Base-by-base conservation (phyloP, 768 basidiomycete genomes). In the Lyophyllum shimeji region DNA sequence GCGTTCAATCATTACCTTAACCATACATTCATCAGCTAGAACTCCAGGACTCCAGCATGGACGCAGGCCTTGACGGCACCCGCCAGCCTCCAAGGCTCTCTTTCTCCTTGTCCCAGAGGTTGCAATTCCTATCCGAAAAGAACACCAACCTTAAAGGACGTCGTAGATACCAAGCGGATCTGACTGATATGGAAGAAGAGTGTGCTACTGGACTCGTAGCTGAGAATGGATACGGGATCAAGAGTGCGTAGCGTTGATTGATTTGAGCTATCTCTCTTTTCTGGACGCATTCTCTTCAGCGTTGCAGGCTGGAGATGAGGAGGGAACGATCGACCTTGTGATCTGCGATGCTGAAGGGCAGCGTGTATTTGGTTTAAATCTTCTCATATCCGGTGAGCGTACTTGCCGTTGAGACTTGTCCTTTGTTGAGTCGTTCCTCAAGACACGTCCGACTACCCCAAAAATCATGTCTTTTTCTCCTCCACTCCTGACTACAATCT, bases 391-490 rank as follows among this genome's bases (percentile, higher is more conserved):
- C 42, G 84, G 83, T 77, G 60, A 39, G 75, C 62, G 24, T 3
- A 31, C 27, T 20, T 24, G 8, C 9, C 27, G n/a, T 25, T 60
- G 24, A 34, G 20, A 29, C 25, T 21, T 24, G 31, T 4, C 11
- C 27, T 12, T 34, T 52, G 42, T 23, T 59, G 13, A 52, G 23
- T 39, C 27, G 20, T 40, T 5, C 5, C 13, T 40, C 18, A 57
- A 86, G 86, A 87, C 61, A 81, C 85, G 1, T 83, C 86, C 9
- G 83, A 85, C 50, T 90, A 90, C 63, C 88, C 88, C 0, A 70
- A 70, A 24, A 74, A 71, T 55, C 87, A 89, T 64, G 73, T 76
- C 0, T 78, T 80, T 52, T 80, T 87, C 61, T 77, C 82, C 49
- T 85, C 82, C 57, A 75, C 81, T 13, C 73, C 77, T 34, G 80